Evolutionary conservation across 2,329 filamentous ascomycete species (phyloP), one percentile per base, ranked within the genome.

Genomic region (Achaetomium macrosporum): DNA sequence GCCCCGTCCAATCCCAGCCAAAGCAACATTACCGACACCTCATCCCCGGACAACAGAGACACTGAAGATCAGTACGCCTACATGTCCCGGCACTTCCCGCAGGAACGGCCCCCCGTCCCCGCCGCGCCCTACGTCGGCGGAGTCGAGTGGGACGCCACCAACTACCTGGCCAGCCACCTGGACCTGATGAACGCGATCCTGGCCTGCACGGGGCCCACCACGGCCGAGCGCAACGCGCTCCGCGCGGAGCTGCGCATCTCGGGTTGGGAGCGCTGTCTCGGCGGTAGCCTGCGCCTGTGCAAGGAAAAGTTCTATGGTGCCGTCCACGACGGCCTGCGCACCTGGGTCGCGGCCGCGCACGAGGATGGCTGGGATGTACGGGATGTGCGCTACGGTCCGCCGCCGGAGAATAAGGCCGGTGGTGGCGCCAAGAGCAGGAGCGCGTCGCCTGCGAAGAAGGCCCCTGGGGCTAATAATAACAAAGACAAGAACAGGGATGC

Each of bases 141-240:
- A 50, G 93, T 97, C 10, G 93, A 99, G 70, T 97, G 93, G 93
- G 93, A 97, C 66, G 93, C 93, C 2, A 97, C 93, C 10, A 96
- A 96, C 69, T 97, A 97, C 67, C 77, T 97, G 11, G 90, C 92
- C 16, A 88, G 88, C 0, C 92, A 99, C 65, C 78, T 99, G 10
- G 93, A 97, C 65, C 83, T 99, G 11, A 73, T 97, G 63, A 99
- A 97, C 65, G 92, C 90, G 30, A 82, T 97, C 52, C 73, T 97
- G 53, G 89, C 92, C 1, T 92, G 86, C 54, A 79, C 93, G 0
- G 61, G 61, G 11, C 85, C 88, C 0, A 85, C 84, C 0, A 62
- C 67, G 2, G 70, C 78, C 20, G 84, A 87, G 53, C 87, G 93
- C 55, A 96, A 96, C 69, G 67, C 72, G 0, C 78, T 97, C 11